These are phyloP conservation scores for Bertia moriformis DNA, from an alignment of 2,329 filamentous ascomycete species.

Conservation along the genomic window DNA sequence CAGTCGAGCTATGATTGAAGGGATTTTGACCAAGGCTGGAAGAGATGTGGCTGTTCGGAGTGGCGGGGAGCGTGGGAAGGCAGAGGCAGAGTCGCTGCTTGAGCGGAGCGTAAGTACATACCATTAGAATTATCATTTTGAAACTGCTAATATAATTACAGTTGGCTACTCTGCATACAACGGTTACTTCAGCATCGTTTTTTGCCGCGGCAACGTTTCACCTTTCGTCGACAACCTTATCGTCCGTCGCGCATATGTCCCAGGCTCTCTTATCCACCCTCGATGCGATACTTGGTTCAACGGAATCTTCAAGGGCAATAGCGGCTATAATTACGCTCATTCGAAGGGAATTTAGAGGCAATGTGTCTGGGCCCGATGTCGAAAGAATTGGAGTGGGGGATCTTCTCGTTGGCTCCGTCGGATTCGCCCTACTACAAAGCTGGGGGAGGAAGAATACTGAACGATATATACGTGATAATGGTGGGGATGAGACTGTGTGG, in stretches of 20 bases:
- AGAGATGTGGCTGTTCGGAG: slow-evolving; percentile 14
- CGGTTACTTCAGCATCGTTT: slow-evolving; percentile 2
- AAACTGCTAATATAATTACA: slow-evolving; percentile 1
- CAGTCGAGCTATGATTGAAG: slow-evolving; percentile 18
- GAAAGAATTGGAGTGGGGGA: slow-evolving; percentile 8
- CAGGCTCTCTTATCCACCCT: slow-evolving; percentile 8
- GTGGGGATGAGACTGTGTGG: slow-evolving; percentile 8
- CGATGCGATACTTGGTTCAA: slow-evolving; percentile 9
- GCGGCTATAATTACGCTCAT: slow-evolving; percentile 10
- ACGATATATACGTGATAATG: slow-evolving; percentile 3
- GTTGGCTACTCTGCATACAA: not conserved
- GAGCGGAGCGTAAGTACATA: slow-evolving; percentile 23
- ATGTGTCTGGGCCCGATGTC: slow-evolving; percentile 5
- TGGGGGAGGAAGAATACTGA: slow-evolving; percentile 5
- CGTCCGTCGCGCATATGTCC: slow-evolving; percentile 8
- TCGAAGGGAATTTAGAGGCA: slow-evolving; percentile 6
- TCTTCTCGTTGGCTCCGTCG: slow-evolving; percentile 8
- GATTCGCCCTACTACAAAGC: slow-evolving; percentile 9
- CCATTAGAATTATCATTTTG: not conserved
- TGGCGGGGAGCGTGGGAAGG: slow-evolving; percentile 19
- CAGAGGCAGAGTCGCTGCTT: slow-evolving; percentile 24
- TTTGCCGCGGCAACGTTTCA: slow-evolving; percentile 8
- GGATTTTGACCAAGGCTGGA: slow-evolving; percentile 17
- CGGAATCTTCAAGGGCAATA: slow-evolving; percentile 10
- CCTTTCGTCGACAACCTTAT: slow-evolving; percentile 7